These are phyloP conservation scores for Rhizopogon rudus DNA, from an alignment of 768 basidiomycete genomes.

Conservation along the genomic window DNA sequence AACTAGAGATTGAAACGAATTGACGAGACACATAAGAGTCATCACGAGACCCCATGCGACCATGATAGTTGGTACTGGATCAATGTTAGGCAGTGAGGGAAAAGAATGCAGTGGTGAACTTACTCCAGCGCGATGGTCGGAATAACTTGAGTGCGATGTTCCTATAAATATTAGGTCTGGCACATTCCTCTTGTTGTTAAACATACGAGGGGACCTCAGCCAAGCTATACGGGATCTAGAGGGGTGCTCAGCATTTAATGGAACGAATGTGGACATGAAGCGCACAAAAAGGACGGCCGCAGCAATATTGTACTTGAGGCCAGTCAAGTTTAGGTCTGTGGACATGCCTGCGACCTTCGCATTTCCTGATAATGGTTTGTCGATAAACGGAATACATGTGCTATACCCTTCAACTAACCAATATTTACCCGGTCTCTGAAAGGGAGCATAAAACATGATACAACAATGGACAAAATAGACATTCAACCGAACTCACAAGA, in stretches of 20 bases:
- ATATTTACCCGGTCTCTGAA: conserved; percentile 40
- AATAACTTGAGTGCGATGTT: conserved; percentile 34
- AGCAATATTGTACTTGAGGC: conserved; percentile 31
- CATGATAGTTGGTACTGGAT: conserved; percentile 36
- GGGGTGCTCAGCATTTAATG: background rate
- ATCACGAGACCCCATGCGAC: conserved; percentile 35
- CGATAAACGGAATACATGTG: background rate
- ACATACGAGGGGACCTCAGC: conserved; percentile 35
- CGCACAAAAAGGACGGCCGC: conserved; percentile 35
- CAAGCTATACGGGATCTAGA: conserved; percentile 31
- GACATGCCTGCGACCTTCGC: conserved; percentile 42
- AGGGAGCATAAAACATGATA: background rate
- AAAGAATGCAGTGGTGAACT: conserved; percentile 1
- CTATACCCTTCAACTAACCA: conserved; percentile 22
- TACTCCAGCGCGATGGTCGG: conserved; percentile 32
- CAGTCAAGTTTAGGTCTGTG: conserved; percentile 28
- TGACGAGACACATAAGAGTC: conserved; percentile 34
- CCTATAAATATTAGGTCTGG: conserved; percentile 15
- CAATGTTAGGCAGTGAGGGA: conserved; percentile 9
- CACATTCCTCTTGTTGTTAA: background rate
- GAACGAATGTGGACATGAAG: background rate
- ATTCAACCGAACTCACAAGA: conserved; percentile 31
- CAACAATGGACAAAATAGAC: background rate
- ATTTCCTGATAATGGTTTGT: conserved; percentile 24
- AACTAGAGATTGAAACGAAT: conserved; percentile 24